Base-by-base conservation (phyloP, 2,329 filamentous ascomycete genomes). In the Bipolaris cookei region DNA sequence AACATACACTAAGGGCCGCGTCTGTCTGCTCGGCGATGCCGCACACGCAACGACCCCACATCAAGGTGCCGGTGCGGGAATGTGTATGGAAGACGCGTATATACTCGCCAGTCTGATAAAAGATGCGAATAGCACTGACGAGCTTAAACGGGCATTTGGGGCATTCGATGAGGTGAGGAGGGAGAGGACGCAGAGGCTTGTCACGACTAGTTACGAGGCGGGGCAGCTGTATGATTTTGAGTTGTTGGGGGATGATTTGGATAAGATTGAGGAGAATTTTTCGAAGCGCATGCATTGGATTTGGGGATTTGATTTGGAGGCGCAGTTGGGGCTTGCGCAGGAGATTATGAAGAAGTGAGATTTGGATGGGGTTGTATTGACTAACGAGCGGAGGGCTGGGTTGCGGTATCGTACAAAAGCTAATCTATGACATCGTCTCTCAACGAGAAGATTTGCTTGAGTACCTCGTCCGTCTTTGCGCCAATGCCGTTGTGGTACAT, bases 401-500 rank as follows among this genome's bases (percentile, higher is more conserved):
- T 8, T 23, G 10, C 20, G 18, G n/a, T n/a, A 11, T 3, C 25
- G 5, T 21, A 11, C n/a, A 23, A 30, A 8, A 30, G 18, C 41
- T 61, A 87, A 67, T 88, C 85, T 49, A 86, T 79, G 16, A 82
- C 80, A 73, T 88, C 86, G 62, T 97, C 92, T 63, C 92, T 85
- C 72, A 97, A 75, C 49, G 83, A 85, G 72, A 96, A 95, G 3
- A 97, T 79, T 67, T 89, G 85, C 66, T 85, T 85, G 68, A 97
- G 80, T 16, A 97, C 86, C 64, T 96, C 90, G 25, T 91, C 89
- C 4, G 88, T 81, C 76, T 86, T 90, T 49, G 83, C 83, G 57
- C 91, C 83, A 41, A 97, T 75, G 0, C 90, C 94, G 70, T 95
- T 89, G 76, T 98, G 94, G 71, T 95, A 95, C 83, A 96, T 86